Evolutionary conservation across 345 rosid genomes (phyloP), one percentile per base, ranked within the genome.

Genomic region (Xanthoceras sorbifolium): DNA sequence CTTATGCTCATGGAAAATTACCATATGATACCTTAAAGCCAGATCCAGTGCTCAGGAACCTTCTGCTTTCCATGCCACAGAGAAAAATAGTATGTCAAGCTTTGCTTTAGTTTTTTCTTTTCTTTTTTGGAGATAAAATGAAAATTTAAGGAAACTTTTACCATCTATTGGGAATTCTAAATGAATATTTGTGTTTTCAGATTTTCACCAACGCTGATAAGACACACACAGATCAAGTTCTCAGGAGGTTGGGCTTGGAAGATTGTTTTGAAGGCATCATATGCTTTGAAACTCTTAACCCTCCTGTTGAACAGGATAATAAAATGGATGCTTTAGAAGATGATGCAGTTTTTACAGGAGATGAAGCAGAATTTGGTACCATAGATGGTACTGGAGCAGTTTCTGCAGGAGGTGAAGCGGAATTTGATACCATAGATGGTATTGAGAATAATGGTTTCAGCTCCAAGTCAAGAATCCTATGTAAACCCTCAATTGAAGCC

Each of bases 211-310:
- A 94, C 26, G 92, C 90, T 26, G 98, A 94, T 71, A 82, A 83
- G 82, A 84, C 74, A 3, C 97, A 91, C 48, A 89, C 86, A 14
- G 75, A 83, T 18, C 23, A 84, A 81, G 88, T 84, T 6, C 88
- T 93, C 14, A 83, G 68, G 31, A 89, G 71, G 81, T 69, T 88
- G 82, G 89, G 90, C 64, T 67, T 93, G 84, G 94, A 89, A 42
- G 97, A 89, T 62, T 93, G 97, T 77, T 93, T 93, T 50, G 93
- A 93, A 77, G 90, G 96, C 75, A 79, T 93, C 83, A 85, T 91
- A 67, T 90, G 96, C 84, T 93, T 93, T 44, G 97, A 93, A 84
- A 87, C 94, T 26, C 83, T 93, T n/a, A 91, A 93, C 82, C 93
- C 92, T 66, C 79, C 83, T 2, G 69, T 69, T 29, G 71, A 80